Conservation (phyloP, 2,329 filamentous ascomycete genomes). For the Pseudocercospora ulei region DNA sequence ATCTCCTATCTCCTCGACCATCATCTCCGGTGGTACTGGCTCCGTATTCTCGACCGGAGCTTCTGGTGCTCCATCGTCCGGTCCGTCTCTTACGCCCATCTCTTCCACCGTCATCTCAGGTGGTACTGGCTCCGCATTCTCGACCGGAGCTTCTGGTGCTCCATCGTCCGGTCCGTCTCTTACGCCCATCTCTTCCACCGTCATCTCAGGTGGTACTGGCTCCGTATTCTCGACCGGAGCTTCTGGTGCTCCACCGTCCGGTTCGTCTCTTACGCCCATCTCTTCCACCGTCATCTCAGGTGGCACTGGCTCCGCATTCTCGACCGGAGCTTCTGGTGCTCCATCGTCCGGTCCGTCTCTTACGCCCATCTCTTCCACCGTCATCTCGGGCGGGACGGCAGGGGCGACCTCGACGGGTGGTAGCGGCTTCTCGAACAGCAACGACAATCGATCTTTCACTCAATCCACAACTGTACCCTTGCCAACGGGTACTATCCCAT, state of each 20-base stretch:
- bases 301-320: slow-evolving; percentile 4
- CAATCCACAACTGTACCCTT: slow-evolving; percentile 2
- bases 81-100: slow-evolving; percentile 9
- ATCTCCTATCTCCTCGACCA: slow-evolving; percentile 10
- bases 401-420: slow-evolving; percentile 6
- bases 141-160: slow-evolving; percentile 10
- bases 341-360: slow-evolving; percentile 5
- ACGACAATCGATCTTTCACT: slow-evolving; percentile 5
- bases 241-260: slow-evolving; percentile 1
- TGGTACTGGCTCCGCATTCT: slow-evolving; percentile 12
- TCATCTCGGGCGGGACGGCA: slow-evolving; percentile 6
- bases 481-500: background rate
- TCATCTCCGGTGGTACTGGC: slow-evolving; percentile 4
- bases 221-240: background rate
- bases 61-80: slow-evolving; percentile 13
- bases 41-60: background rate
- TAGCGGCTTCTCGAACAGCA: slow-evolving; percentile 4
- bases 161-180: slow-evolving; percentile 9
- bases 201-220: slow-evolving; percentile 7
- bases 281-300: slow-evolving; percentile 12
- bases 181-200: slow-evolving; percentile 10
- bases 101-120: slow-evolving; percentile 8
- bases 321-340: slow-evolving; percentile 1
- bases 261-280: slow-evolving; percentile 10
- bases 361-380: slow-evolving; percentile 14